Conservation (phyloP, 257 asterid species). For the Solanum tarapatanum region DNA sequence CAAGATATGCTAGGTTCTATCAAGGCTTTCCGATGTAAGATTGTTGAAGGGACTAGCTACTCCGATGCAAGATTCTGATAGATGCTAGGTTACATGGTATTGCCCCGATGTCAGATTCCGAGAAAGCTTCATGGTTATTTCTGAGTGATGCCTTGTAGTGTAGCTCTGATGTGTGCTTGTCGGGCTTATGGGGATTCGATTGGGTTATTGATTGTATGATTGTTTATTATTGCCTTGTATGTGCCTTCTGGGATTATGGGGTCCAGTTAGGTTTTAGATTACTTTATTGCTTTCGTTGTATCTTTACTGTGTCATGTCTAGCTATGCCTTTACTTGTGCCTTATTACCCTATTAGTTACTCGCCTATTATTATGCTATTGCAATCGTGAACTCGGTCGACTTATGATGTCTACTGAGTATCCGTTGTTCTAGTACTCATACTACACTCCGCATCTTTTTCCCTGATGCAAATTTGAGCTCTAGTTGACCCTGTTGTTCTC, state of each 20-base stretch:
- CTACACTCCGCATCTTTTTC: too few relatives aligned
- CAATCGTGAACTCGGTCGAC: too few relatives aligned
- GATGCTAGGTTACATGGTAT: not conserved
- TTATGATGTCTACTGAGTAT: too few relatives aligned
- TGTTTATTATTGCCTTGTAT: not conserved
- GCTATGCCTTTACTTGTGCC: too few relatives aligned
- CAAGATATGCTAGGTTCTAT: too few relatives aligned
- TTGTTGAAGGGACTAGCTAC: not conserved
- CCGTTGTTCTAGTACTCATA: too few relatives aligned
- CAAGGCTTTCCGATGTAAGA: not conserved
- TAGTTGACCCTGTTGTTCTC: too few relatives aligned
- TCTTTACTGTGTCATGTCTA: too few relatives aligned
- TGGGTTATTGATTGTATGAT: not conserved
- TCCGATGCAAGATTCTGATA: not conserved
- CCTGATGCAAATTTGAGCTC: too few relatives aligned
- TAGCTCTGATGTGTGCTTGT: not conserved
- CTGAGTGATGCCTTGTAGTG: not conserved
- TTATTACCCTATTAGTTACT: too few relatives aligned
- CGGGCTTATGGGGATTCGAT: not conserved
- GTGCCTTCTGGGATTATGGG: not conserved
- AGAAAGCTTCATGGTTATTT: not conserved
- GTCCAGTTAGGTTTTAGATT: not conserved
- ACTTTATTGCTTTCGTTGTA: too few relatives aligned
- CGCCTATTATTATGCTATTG: too few relatives aligned
- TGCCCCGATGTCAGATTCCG: not conserved